Evolutionary conservation across 2,329 filamentous ascomycete genomes (phyloP).

Genomic region (Colletotrichum endophyticum): DNA sequence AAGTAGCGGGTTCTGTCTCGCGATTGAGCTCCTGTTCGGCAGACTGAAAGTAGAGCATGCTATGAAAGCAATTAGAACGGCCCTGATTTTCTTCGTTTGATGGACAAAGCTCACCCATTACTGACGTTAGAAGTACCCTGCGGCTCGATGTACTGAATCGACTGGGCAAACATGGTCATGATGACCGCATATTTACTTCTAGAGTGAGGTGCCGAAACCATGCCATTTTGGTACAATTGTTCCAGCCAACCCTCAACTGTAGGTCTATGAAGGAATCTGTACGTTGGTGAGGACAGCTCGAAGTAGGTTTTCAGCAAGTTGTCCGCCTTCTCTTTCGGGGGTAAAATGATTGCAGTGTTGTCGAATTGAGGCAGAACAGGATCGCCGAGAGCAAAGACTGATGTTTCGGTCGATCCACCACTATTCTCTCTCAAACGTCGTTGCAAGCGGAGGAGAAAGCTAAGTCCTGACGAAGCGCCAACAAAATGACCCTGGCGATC

Average conservation of each 20-base stretch:
- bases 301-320: background rate
- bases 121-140: background rate
- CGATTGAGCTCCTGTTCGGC: constrained; percentile 33
- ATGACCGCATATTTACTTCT: background rate
- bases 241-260: background rate
- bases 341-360: background rate
- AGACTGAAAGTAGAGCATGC: background rate
- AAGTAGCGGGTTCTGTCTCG: constrained; percentile 39
- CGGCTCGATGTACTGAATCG: background rate
- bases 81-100: background rate
- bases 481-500: constrained; percentile 34
- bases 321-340: background rate
- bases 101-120: background rate
- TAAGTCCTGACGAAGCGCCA: constrained; percentile 32
- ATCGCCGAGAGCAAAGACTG: constrained; percentile 4
- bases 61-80: background rate
- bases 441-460: constrained; percentile 31
- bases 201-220: background rate
- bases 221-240: background rate
- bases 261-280: background rate
- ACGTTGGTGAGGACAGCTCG: background rate
- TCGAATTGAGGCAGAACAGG: background rate
- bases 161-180: background rate
- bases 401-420: background rate
- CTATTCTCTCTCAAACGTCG: constrained; percentile 25